Evolutionary conservation across 495 filamentous ascomycete species (phyloP).

Genomic region (Neurospora discreta): DNA sequence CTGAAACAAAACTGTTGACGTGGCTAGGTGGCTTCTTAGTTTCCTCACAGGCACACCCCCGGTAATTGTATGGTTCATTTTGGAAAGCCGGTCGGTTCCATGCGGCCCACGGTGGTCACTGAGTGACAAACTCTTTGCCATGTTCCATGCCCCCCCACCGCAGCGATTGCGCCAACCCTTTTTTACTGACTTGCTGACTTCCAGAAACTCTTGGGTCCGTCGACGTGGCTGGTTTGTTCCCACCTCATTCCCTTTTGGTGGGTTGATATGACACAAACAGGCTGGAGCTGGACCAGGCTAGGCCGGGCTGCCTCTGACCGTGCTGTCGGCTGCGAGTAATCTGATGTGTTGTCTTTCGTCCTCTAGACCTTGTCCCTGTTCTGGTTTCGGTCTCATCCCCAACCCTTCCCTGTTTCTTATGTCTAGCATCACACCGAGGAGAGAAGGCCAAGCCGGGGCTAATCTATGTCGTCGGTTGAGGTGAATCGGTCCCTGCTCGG

Average conservation of each 20-base stretch:
- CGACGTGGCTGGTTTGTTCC: neutral
- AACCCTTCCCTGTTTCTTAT: neutral
- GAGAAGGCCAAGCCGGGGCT: neutral
- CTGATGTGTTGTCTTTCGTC: neutral
- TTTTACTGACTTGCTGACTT: neutral
- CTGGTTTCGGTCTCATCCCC: neutral
- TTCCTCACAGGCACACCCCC: neutral
- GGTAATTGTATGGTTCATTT: neutral
- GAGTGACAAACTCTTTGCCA: neutral
- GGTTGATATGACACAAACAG: neutral
- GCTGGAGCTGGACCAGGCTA: neutral
- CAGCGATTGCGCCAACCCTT: neutral
- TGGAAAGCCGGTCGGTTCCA: neutral
- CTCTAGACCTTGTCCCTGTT: neutral
- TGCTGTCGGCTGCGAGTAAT: neutral
- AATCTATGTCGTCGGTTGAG: neutral
- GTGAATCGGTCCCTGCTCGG: neutral
- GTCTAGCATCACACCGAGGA: neutral
- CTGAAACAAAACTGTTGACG: neutral
- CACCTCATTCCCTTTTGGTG: neutral
- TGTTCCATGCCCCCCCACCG: neutral
- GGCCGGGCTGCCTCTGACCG: neutral
- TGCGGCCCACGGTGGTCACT: neutral
- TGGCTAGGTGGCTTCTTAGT: neutral
- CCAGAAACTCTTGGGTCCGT: neutral